Conservation (phyloP, 192 early-diverging fungal species). For the Rhizophagus prolifer region DNA sequence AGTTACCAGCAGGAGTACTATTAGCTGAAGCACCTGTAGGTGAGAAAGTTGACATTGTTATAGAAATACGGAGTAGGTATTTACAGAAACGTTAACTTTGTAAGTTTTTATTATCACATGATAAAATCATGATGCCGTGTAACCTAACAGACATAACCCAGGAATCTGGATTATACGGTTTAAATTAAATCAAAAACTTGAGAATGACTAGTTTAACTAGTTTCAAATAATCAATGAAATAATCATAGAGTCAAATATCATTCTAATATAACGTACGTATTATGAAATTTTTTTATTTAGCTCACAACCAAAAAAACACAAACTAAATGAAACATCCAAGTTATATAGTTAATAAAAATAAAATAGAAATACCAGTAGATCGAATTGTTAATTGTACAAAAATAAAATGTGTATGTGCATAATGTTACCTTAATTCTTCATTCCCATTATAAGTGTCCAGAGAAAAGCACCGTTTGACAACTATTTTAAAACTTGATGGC, state of each 20-base stretch:
- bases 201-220: too few species aligned
- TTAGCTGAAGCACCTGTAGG: background rate
- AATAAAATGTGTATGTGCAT: too few species aligned
- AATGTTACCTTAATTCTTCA: too few species aligned
- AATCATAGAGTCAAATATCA: too few species aligned
- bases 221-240: too few species aligned
- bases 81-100: background rate
- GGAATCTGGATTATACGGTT: too few species aligned
- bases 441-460: too few species aligned
- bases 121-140: background rate
- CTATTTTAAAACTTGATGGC: background rate
- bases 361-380: background rate
- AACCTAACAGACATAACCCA: background rate
- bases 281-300: background rate
- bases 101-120: background rate
- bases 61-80: background rate
- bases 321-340: background rate
- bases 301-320: background rate
- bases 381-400: too few species aligned
- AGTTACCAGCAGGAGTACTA: slow-evolving; percentile 17
- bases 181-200: too few species aligned
- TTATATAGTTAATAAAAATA: background rate
- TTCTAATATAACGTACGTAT: too few species aligned
- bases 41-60: background rate
- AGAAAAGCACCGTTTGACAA: background rate